Evolutionary conservation across 1,284 basidiomycete species (phyloP).

Genomic region (Wallemia mellicola): DNA sequence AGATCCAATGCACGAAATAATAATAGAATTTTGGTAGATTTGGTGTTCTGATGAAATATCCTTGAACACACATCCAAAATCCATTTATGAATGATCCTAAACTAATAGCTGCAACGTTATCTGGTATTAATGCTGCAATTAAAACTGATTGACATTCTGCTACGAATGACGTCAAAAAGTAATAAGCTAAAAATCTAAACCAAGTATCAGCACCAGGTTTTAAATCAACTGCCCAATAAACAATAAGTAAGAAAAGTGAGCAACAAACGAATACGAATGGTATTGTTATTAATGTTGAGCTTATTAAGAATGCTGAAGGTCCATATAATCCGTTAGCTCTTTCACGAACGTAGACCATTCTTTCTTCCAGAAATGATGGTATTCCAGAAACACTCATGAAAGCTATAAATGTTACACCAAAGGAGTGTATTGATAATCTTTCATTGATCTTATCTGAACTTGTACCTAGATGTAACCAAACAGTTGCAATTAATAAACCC

Average conservation of each 20-base stretch:
- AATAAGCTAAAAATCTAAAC: slow-evolving; percentile 26
- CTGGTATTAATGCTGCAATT: slow-evolving; percentile 24
- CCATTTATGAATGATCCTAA: slow-evolving; percentile 28
- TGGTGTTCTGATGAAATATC: slow-evolving; percentile 22
- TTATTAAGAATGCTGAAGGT: slow-evolving; percentile 10
- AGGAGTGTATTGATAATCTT: slow-evolving; percentile 19
- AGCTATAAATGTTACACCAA: slow-evolving; percentile 26
- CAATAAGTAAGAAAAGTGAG: slow-evolving; percentile 10
- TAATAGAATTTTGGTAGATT: slow-evolving; percentile 29
- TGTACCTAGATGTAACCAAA: slow-evolving; percentile 25
- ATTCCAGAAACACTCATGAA: slow-evolving; percentile 16
- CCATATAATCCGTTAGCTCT: slow-evolving; percentile 15
- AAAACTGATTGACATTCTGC: slow-evolving; percentile 28
- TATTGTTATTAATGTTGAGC: slow-evolving; percentile 14
- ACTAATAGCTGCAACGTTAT: slow-evolving; percentile 31
- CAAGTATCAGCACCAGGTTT: slow-evolving; percentile 22
- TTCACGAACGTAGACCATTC: slow-evolving; percentile 16
- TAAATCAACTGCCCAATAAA: slow-evolving; percentile 20
- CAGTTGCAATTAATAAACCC: slow-evolving; percentile 26
- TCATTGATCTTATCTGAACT: slow-evolving; percentile 15
- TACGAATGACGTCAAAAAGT: slow-evolving; percentile 26
- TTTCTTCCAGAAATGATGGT: slow-evolving; percentile 17
- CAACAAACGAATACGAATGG: slow-evolving; percentile 16
- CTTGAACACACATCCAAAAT: slow-evolving; percentile 26
- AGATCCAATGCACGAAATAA: slow-evolving; percentile 24